Percentiles rank a stretch among this genome's conserved stretches.
These are phyloP conservation scores for Starmerella davenportii DNA, from an alignment of 805 yeast species.

Conservation along the genomic window DNA sequence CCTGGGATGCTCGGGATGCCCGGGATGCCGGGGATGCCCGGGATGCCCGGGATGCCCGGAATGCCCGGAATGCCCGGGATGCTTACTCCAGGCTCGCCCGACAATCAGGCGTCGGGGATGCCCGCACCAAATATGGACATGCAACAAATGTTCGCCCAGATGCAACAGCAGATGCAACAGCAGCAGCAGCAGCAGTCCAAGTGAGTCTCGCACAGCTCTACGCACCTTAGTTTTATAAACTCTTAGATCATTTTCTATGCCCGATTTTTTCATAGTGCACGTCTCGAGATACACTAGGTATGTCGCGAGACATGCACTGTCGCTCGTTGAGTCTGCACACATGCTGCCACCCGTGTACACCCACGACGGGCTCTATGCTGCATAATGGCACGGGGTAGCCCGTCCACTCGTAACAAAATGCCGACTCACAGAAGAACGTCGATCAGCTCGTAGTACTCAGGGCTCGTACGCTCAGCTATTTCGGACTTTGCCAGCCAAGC, in stretches of 20 bases:
- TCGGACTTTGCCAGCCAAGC: conserved; percentile 82
- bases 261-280: too few relatives aligned
- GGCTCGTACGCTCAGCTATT: conserved; percentile 34
- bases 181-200: background rate
- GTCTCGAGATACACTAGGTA: too few relatives aligned
- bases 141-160: conserved; percentile 14
- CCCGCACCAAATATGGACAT: conserved; percentile 18
- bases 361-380: too few relatives aligned
- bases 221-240: too few relatives aligned
- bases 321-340: too few relatives aligned
- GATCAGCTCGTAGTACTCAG: conserved; percentile 31
- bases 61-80: conserved; percentile 14
- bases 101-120: conserved; percentile 15
- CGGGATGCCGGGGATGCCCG: conserved; percentile 10
- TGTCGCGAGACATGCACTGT: too few relatives aligned
- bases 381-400: too few relatives aligned
- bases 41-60: conserved; percentile 15
- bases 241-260: too few relatives aligned
- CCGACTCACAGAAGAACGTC: conserved; percentile 12
- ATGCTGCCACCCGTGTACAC: too few relatives aligned
- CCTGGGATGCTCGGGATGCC: conserved; percentile 18
- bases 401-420: too few relatives aligned
- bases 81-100: conserved; percentile 8
- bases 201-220: background rate
- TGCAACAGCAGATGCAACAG: conserved; percentile 16